Base-by-base conservation (phyloP, 768 basidiomycete species). In the Suillus decipiens region DNA sequence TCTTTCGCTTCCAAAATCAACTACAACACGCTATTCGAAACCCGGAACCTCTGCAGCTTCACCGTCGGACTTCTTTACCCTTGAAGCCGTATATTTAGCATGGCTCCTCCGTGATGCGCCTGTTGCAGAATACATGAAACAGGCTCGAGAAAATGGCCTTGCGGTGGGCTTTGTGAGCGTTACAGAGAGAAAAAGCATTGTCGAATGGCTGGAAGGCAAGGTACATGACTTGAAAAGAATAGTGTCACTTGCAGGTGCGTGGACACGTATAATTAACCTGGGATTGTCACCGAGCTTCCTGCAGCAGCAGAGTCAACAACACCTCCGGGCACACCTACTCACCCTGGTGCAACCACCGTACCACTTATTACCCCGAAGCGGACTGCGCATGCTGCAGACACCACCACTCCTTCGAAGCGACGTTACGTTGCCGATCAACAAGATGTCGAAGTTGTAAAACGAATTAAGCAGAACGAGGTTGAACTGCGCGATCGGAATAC, bases 101-200 rank as follows among this genome's bases (percentile, higher is more conserved):
- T 99, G 89, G 90, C 77, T 88, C 4, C 81, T 90, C 37, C 80
- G 85, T 53, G 91, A 93, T 72, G 85, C 86, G 0, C 80, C 86
- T 0, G 86, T 87, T 36, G 91, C 89, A 17, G 93, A 96, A 67
- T 99, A 99, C 77, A 87, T 96, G 86, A 90, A 89, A 71, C 88
- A 91, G 69, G 89, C 89, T 2, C 81, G 92, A 61, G 90, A 91
- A 70, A 82, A 82, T 48, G 90, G 92, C 1, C 77, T 95, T 36
- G 80, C 85, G 2, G 83, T 87, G 43, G 89, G 89, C 0, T 85
- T 94, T 72, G 93, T 98, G 43, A 88, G 90, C 67, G 86, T 94
- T 39, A 93, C 93, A 3, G 95, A 97, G 76, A 80, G 95, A 65
- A 93, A 92, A 78, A 82, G 81, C 51, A 87, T 96, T 0, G 86